Conservation (phyloP, 2,329 filamentous ascomycete genomes). For the Talaromyces amestolkiae region DNA sequence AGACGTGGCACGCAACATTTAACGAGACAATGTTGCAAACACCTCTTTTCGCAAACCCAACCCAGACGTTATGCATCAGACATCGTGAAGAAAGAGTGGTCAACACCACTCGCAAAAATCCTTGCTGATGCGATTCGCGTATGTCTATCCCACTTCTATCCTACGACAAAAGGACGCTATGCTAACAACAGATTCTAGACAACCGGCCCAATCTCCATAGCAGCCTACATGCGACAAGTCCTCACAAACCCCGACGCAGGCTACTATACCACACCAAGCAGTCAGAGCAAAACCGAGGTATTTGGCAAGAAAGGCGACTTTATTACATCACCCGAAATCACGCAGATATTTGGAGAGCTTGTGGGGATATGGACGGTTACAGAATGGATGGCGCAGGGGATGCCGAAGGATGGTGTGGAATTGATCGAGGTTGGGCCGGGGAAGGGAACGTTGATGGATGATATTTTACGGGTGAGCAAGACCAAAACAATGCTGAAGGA, state of each 20-base stretch:
- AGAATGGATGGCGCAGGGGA: conserved; percentile 93
- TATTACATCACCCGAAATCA: conserved; percentile 95
- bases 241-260: conserved; percentile 86
- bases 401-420: conserved; percentile 70
- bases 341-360: conserved; percentile 92
- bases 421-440: conserved; percentile 93
- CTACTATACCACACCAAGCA: conserved; percentile 86
- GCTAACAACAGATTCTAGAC: conserved; percentile 49
- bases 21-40: conserved; percentile 16
- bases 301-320: conserved; percentile 96
- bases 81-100: conserved; percentile 66
- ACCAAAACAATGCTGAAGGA: not conserved
- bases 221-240: conserved; percentile 98
- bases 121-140: conserved; percentile 80
- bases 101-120: conserved; percentile 84
- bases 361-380: conserved; percentile 92
- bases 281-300: conserved; percentile 70
- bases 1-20: conserved; percentile 26
- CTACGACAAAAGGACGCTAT: no score
- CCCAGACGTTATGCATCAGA: conserved; percentile 34
- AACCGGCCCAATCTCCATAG: conserved; percentile 87
- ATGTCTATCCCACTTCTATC: not conserved
- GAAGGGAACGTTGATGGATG: conserved; percentile 93
- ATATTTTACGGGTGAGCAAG: conserved; percentile 74
- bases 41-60: conserved; percentile 1